phyloP scores from a whole-genome alignment of 805 yeast species.

The Candida maltosa region DNA sequence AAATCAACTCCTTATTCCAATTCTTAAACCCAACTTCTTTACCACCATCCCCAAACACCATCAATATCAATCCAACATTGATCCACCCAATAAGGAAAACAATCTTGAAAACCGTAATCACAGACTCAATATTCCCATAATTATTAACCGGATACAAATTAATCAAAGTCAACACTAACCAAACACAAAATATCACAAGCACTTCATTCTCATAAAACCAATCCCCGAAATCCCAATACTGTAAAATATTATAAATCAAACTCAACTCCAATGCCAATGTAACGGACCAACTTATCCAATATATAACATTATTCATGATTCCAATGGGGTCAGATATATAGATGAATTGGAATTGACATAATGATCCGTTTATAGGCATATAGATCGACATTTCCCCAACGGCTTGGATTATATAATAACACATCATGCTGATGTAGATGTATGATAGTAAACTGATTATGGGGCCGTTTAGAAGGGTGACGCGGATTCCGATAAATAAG shows the following conservation, averaged over 20 bases:
- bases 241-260: conserved; percentile 12
- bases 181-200: conserved; percentile 7
- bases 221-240: conserved; percentile 13
- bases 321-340: conserved; percentile 16
- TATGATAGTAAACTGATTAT: conserved; percentile 15
- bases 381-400: conserved; percentile 17
- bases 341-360: conserved; percentile 17
- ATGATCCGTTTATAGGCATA: conserved; percentile 16
- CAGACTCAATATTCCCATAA: conserved; percentile 18
- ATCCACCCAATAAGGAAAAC: conserved; percentile 18
- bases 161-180: conserved; percentile 14
- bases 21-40: conserved; percentile 26
- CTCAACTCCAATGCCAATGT: conserved; percentile 21
- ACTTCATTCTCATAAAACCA: conserved; percentile 4
- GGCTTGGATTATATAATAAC: conserved; percentile 16
- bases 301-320: conserved; percentile 16
- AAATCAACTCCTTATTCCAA: conserved; percentile 1
- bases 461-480: conserved; percentile 14
- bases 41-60: conserved; percentile 30
- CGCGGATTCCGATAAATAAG: conserved; percentile 15
- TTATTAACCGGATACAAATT: conserved; percentile 19
- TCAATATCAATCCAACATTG: not conserved
- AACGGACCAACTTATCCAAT: conserved; percentile 24
- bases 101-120: conserved; percentile 17
- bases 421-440: conserved; percentile 16